phyloP scores from a whole-genome alignment of 495 filamentous ascomycete genomes.

The Astrothelium subdiscretum region DNA sequence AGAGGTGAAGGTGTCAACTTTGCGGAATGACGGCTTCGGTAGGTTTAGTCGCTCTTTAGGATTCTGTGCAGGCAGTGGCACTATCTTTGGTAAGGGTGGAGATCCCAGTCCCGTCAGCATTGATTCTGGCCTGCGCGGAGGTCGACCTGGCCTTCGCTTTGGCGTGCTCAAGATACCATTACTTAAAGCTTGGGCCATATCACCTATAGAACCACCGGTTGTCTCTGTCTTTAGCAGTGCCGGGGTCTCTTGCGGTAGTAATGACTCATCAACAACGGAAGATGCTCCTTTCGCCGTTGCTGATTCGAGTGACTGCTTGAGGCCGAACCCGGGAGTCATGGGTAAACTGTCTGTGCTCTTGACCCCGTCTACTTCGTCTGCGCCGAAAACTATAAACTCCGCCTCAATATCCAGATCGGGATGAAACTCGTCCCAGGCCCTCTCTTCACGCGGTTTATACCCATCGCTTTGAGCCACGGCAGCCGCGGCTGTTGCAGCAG shows the following conservation, averaged over 20 bases:
- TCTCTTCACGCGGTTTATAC: conserved; percentile 93
- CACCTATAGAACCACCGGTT: conserved; percentile 29
- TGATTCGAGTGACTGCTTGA: conserved; percentile 5
- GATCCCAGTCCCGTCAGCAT: conserved; percentile 50
- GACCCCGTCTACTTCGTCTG: conserved; percentile 70
- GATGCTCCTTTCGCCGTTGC: conserved; percentile 17
- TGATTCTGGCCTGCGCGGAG: conserved; percentile 46
- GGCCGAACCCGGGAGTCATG: not conserved
- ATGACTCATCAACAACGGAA: conserved; percentile 14
- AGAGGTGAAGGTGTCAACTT: conserved; percentile 46
- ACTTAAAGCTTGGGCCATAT: not conserved
- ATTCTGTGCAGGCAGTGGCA: conserved; percentile 53
- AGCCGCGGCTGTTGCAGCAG: conserved; percentile 68
- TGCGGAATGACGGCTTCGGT: conserved; percentile 49
- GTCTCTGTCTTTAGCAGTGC: not conserved
- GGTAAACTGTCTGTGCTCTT: not conserved
- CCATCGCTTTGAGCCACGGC: conserved; percentile 82
- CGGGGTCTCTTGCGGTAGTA: conserved; percentile 10
- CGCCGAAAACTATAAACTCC: conserved; percentile 61
- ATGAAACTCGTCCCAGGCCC: conserved; percentile 95
- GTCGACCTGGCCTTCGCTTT: conserved; percentile 51
- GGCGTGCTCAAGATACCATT: conserved; percentile 24
- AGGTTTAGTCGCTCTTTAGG: conserved; percentile 55
- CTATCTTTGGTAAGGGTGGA: conserved; percentile 45
- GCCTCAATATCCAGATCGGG: conserved; percentile 81